Evolutionary conservation across 192 early-diverging fungal species (phyloP), one percentile per base, ranked within the genome.

Genomic region (Mycoemilia scoparia): DNA sequence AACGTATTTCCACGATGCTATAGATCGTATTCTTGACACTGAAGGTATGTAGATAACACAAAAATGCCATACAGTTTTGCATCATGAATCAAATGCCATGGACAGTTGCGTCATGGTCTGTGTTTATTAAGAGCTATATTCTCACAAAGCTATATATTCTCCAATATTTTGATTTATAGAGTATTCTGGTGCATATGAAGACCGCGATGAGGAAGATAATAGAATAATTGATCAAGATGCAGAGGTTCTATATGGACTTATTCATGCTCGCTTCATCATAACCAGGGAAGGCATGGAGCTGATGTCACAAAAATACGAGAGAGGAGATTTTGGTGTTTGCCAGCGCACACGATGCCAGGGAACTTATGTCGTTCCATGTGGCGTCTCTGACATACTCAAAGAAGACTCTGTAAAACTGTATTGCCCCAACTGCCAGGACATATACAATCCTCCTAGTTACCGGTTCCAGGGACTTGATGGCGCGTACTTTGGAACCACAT

Each of bases 401-500:
- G 55, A 65, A 45, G 73, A 76, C 30, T 69, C 60, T 22, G 77
- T 86, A 19, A 71, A 75, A 44, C 56, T 83, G 11, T 86, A 70
- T 49, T 86, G 82, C 42, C 82, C 80, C 23, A 75, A 70, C 34
- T 86, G 82, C 43, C 60, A 67, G 29, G 82, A 86, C 49, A 67
- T 83, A 34, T 86, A 86, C 49, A 51, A 60, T 13, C 82, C 82
- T 19, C 60, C 70, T 12, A 76, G 71, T 44, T 67, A 73, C 41
- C 58, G 78, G 54, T 76, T 64, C 48, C 41, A 59, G 21, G 67
- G 61, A 43, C 35, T 85, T 34, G 79, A 82, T 42, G 83, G 95
- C 34, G 83, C 89, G 21, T 81, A 76, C 51, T 98, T 98, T 67
- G 91, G 91, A 21, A 84, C 95, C 11, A 89, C 88, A 3, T 92